These are phyloP conservation scores for Botryotinia globosa DNA, from an alignment of 2,329 filamentous ascomycete genomes.

Conservation along the genomic window DNA sequence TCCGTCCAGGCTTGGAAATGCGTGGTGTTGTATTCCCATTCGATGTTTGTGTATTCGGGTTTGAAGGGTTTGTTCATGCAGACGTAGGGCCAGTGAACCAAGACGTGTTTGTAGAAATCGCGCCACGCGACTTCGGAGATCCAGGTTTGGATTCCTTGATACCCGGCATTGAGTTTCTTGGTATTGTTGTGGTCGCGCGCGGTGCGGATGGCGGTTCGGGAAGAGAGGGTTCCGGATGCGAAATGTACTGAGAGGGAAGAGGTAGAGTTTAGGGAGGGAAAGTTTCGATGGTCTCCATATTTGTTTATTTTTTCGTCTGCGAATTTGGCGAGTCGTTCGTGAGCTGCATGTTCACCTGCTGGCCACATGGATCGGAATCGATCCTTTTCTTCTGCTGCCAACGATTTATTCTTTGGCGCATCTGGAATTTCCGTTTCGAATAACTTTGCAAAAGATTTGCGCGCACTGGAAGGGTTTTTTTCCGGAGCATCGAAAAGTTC, in stretches of 20 bases:
- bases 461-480: slow-evolving; percentile 49
- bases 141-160: slow-evolving; percentile 67
- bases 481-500: slow-evolving; percentile 57
- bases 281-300: slow-evolving; percentile 65
- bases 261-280: slow-evolving; percentile 61
- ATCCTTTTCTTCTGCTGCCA: slow-evolving; percentile 57
- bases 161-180: slow-evolving; percentile 64
- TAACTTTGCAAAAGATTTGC: slow-evolving; percentile 49
- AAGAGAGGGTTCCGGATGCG: slow-evolving; percentile 64
- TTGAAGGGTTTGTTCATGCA: slow-evolving; percentile 81
- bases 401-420: slow-evolving; percentile 59
- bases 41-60: slow-evolving; percentile 76
- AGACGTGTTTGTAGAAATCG: slow-evolving; percentile 84
- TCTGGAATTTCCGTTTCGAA: slow-evolving; percentile 62
- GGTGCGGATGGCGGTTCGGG: slow-evolving; percentile 62
- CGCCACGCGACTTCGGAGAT: slow-evolving; percentile 83
- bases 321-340: slow-evolving; percentile 62
- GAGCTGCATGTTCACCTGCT: slow-evolving; percentile 71
- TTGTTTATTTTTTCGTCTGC: slow-evolving; percentile 58
- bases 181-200: slow-evolving; percentile 63
- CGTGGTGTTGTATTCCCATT: slow-evolving; percentile 72
- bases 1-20: slow-evolving; percentile 72
- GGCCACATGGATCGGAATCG: slow-evolving; percentile 64
- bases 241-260: slow-evolving; percentile 71
- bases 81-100: slow-evolving; percentile 81